Evolutionary conservation across 768 basidiomycete genomes (phyloP), one percentile per base, ranked within the genome.

Genomic region (Mycena alexandri): DNA sequence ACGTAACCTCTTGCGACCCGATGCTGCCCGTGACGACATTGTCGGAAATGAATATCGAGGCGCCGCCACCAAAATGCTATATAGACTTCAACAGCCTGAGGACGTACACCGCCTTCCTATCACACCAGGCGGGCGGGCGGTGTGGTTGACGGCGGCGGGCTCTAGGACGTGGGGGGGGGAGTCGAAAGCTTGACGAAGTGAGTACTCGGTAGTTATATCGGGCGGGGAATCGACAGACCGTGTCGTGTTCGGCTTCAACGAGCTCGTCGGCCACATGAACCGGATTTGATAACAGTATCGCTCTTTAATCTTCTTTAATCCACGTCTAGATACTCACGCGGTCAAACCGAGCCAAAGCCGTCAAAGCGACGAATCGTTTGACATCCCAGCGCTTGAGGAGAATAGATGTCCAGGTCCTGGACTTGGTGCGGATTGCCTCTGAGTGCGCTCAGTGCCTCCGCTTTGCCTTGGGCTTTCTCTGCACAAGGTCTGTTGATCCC

Each of bases 1-100:
- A 5, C 53, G 63, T 33, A 62, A 48, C 24, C 50, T 52, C 53
- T 64, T 69, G 51, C 68, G 71, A 17, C 71, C 67, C 9, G 71
- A 69, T 12, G 71, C 71, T 29, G 64, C 67, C 5, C 71, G 54
- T 22, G 63, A 63, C 19, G 71, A 69, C 71, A 71, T 71, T 12
- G 59, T 44, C 57, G 47, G 61, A 42, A 41, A 24, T 46, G 33
- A 60, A 55, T n/a, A 58, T 48, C 43, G 55, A n/a, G 29, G 41
- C 29, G 29, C 29, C 29, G 3, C 29, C 29, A 3, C 16, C 12
- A 17, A n/a, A 12, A 19, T 19, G 12, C 33, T 17, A 47, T 8
- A n/a, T 16, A 12, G 21, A 21, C 16, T 38, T 59, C 21, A 16
- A 48, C 38, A 41, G 63, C 22, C 22, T 56, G 47, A 50, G 2